Conservation (phyloP, 495 filamentous ascomycete genomes). For the Collariella sp. region DNA sequence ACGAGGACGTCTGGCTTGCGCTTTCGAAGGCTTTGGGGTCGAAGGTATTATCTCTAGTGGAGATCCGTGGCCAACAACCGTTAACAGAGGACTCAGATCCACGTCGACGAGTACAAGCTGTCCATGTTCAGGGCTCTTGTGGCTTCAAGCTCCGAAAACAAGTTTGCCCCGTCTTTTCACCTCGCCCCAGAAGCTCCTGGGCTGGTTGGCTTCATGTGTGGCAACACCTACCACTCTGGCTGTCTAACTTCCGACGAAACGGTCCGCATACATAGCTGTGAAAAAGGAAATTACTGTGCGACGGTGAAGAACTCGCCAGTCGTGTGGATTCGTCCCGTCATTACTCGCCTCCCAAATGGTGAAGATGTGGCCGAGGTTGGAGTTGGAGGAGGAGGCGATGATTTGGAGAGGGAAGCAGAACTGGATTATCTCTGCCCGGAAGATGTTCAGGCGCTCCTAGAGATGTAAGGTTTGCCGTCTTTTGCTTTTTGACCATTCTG, state of each 20-base stretch:
- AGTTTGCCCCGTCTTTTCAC: slow-evolving; percentile 30
- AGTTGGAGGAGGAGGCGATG: slow-evolving; percentile 70
- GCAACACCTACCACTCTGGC: slow-evolving; percentile 59
- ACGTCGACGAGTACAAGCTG: slow-evolving; percentile 75
- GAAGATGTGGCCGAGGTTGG: slow-evolving; percentile 62
- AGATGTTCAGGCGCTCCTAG: slow-evolving; percentile 39
- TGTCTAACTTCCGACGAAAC: slow-evolving; percentile 57
- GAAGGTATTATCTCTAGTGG: slow-evolving; percentile 38
- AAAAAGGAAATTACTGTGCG: slow-evolving; percentile 58
- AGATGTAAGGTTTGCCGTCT: too few species aligned
- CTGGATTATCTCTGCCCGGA: slow-evolving; percentile 46
- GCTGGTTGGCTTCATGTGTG: slow-evolving; percentile 68
- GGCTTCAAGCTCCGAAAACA: slow-evolving; percentile 22
- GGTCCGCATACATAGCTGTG: slow-evolving; percentile 83
- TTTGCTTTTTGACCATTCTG: background rate
- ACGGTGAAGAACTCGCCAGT: slow-evolving; percentile 46
- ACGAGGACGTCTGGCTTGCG: slow-evolving; percentile 86
- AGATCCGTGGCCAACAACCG: background rate
- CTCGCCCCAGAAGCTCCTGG: slow-evolving; percentile 51
- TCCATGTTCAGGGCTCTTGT: slow-evolving; percentile 61
- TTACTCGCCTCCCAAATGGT: slow-evolving; percentile 49
- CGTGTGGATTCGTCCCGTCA: slow-evolving; percentile 72
- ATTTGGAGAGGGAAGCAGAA: slow-evolving; percentile 57
- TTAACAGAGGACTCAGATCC: slow-evolving; percentile 47
- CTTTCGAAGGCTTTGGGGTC: slow-evolving; percentile 60